Evolutionary conservation across 2,329 filamentous ascomycete genomes (phyloP).

Genomic region (Fusarium sp.): DNA sequence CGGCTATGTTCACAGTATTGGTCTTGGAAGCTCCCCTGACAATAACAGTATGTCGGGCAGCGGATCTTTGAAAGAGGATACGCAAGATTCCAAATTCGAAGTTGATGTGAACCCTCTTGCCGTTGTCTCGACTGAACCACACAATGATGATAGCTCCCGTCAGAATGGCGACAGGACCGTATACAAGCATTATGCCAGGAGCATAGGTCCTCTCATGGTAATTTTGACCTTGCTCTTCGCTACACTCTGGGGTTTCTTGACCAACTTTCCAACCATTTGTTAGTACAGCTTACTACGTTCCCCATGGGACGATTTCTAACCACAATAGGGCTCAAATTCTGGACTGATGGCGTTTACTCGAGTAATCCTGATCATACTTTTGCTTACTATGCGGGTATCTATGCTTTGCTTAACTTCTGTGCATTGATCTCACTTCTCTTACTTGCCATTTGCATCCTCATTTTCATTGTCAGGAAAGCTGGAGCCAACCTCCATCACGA

Average conservation of each 20-base stretch:
- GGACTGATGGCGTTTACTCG: conserved; percentile 52
- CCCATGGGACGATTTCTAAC: too few relatives aligned
- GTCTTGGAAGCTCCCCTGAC: conserved; percentile 43
- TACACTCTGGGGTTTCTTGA: conserved; percentile 52
- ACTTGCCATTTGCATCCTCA: conserved; percentile 31
- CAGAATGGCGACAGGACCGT: conserved; percentile 52
- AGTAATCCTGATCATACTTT: conserved; percentile 6
- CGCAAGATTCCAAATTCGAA: conserved; percentile 1
- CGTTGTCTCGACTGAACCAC: background rate
- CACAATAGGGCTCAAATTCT: conserved; percentile 55
- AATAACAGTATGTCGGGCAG: background rate
- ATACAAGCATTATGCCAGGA: conserved; percentile 53
- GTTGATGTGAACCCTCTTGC: background rate
- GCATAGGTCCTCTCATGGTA: conserved; percentile 43
- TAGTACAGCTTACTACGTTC: background rate
- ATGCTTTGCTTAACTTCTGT: conserved; percentile 41
- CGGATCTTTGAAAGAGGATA: background rate
- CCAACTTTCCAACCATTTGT: conserved; percentile 12
- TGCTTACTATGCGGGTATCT: conserved; percentile 52
- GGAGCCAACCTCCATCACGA: conserved; percentile 52
- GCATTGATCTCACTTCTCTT: conserved; percentile 39
- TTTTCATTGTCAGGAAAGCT: conserved; percentile 48
- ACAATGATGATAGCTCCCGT: conserved; percentile 42
- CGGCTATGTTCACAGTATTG: conserved; percentile 56
- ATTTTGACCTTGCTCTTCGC: conserved; percentile 45